These are phyloP conservation scores for Fusarium avenaceum DNA, from an alignment of 2,329 filamentous ascomycete genomes.

Conservation along the genomic window DNA sequence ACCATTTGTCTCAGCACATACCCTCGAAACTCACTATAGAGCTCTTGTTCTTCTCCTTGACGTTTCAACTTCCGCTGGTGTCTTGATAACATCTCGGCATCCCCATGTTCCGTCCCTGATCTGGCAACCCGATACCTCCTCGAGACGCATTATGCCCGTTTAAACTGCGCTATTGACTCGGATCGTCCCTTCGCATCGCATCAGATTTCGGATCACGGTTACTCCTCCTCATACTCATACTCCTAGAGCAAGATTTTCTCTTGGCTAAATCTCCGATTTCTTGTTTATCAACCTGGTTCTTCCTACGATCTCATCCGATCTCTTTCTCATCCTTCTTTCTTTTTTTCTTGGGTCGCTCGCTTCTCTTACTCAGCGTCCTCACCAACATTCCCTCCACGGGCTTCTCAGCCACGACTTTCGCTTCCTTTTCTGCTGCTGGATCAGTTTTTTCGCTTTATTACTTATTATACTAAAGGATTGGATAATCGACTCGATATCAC, in stretches of 20 bases:
- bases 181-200: conserved; percentile 7
- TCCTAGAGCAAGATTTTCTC: neutral
- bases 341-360: conserved; percentile 41
- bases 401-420: conserved; percentile 43
- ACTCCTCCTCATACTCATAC: conserved; percentile 8
- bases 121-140: conserved; percentile 32
- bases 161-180: conserved; percentile 19
- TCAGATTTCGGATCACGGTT: conserved; percentile 39
- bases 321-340: conserved; percentile 36
- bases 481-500: conserved; percentile 21
- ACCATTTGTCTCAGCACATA: conserved; percentile 44
- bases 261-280: conserved; percentile 6
- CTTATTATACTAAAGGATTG: conserved; percentile 28
- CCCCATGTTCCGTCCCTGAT: conserved; percentile 33
- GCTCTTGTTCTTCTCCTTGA: conserved; percentile 33
- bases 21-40: conserved; percentile 32
- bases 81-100: conserved; percentile 37
- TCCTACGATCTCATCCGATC: conserved; percentile 28
- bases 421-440: conserved; percentile 65
- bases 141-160: conserved; percentile 22
- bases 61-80: conserved; percentile 47
- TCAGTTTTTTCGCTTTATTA: conserved; percentile 64
- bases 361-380: conserved; percentile 40
- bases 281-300: conserved; percentile 43
- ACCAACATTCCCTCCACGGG: conserved; percentile 28